phyloP scores from a whole-genome alignment of 2,329 filamentous ascomycete genomes.

The Lasiodiplodia hormozganensis region DNA sequence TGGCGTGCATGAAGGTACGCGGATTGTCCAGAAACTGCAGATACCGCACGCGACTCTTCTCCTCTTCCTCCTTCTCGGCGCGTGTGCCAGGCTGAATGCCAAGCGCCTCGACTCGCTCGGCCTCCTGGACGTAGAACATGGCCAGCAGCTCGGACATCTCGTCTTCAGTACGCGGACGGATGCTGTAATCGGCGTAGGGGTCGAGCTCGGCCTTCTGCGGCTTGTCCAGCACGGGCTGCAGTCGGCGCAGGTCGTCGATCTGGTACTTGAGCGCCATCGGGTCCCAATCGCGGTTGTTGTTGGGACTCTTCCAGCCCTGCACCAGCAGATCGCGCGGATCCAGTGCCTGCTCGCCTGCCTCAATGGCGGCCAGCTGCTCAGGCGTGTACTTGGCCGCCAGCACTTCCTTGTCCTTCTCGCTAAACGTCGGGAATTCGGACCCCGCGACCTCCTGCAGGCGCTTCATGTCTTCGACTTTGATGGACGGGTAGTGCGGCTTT shows the following conservation, averaged over 20 bases:
- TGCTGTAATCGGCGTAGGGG: slow-evolving; percentile 20
- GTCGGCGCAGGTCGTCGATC: slow-evolving; percentile 80
- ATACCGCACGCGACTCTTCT: slow-evolving; percentile 52
- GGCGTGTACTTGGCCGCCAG: slow-evolving; percentile 76
- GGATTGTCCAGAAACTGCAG: slow-evolving; percentile 50
- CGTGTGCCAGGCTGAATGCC: neutral
- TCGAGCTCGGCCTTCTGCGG: slow-evolving; percentile 19
- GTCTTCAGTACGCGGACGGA: slow-evolving; percentile 37
- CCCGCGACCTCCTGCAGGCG: slow-evolving; percentile 34
- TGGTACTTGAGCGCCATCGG: slow-evolving; percentile 65
- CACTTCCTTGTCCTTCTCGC: slow-evolving; percentile 66
- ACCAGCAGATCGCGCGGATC: slow-evolving; percentile 74
- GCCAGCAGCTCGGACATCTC: slow-evolving; percentile 23
- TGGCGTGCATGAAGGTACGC: slow-evolving; percentile 54
- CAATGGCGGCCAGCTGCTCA: slow-evolving; percentile 80
- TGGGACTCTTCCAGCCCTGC: slow-evolving; percentile 60
- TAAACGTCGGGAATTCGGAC: slow-evolving; percentile 66
- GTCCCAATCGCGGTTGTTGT: slow-evolving; percentile 75
- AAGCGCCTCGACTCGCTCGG: slow-evolving; percentile 17
- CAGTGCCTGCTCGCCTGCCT: slow-evolving; percentile 80
- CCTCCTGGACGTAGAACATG: slow-evolving; percentile 23
- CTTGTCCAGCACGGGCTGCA: slow-evolving; percentile 77
- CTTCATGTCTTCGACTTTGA: slow-evolving; percentile 50
- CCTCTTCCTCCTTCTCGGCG: slow-evolving; percentile 49
- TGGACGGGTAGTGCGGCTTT: slow-evolving; percentile 51